A percentile compares a stretch with the other conserved stretches of the same genome.
Evolutionary conservation across 768 basidiomycete species (phyloP).

Genomic region (Termitomyces sp.): DNA sequence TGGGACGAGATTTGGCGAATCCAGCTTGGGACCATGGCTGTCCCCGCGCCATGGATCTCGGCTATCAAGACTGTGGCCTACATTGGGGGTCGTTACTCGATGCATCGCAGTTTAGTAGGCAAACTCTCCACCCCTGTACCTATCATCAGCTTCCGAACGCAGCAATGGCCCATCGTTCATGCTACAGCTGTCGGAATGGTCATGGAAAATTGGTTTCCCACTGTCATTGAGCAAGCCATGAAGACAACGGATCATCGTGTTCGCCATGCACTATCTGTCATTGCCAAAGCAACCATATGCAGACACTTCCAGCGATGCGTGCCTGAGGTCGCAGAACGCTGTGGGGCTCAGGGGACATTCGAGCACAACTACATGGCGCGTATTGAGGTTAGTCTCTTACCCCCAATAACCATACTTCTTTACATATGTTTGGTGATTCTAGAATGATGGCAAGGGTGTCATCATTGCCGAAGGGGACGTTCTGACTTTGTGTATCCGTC

Average conservation of each 20-base stretch:
- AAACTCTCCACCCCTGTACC: constrained; percentile 40
- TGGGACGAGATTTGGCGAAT: constrained; percentile 56
- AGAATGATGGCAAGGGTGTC: constrained; percentile 54
- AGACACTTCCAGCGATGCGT: constrained; percentile 50
- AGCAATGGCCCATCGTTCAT: constrained; percentile 56
- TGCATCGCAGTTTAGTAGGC: constrained; percentile 49
- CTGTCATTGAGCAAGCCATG: constrained; percentile 32
- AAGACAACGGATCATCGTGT: constrained; percentile 40
- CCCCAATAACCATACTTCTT: constrained; percentile 2
- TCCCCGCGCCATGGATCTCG: constrained; percentile 47
- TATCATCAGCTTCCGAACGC: constrained; percentile 62
- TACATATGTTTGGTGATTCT: constrained; percentile 14
- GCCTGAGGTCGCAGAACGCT: constrained; percentile 56
- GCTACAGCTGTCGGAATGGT: constrained; percentile 51
- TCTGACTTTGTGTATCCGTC: constrained; percentile 48
- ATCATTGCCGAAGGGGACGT: constrained; percentile 57
- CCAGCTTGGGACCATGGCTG: constrained; percentile 49
- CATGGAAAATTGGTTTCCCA: constrained; percentile 44
- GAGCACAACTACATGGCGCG: constrained; percentile 59
- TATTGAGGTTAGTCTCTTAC: constrained; percentile 38
- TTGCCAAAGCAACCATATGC: constrained; percentile 52
- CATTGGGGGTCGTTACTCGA: constrained; percentile 56
- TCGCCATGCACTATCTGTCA: constrained; percentile 52
- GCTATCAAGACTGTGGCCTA: constrained; percentile 51
- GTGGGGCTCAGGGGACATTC: constrained; percentile 65